Percentiles rank a stretch among this genome's conserved stretches.
phyloP scores from a whole-genome alignment of 176 grass and related monocot genomes.

The Ensete glaucum region DNA sequence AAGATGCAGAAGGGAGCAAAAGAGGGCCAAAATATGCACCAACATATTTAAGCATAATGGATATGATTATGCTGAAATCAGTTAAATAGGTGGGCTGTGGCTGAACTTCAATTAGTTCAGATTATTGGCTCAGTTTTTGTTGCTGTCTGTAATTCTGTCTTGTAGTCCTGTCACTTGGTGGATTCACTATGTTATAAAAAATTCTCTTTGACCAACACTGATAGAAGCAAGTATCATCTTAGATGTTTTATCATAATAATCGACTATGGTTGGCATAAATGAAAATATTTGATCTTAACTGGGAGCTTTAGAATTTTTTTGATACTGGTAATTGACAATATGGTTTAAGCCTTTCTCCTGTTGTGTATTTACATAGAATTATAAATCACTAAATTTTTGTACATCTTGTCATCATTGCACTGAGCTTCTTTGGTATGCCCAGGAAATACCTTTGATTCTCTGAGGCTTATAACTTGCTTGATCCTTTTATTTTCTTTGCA shows the following conservation, averaged over 20 bases:
- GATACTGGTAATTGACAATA: not conserved
- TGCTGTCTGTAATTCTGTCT: too few species aligned
- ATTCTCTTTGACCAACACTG: not conserved
- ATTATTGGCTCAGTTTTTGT: too few species aligned
- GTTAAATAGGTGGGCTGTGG: too few species aligned
- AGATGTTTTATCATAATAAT: not conserved
- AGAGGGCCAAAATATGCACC: too few species aligned
- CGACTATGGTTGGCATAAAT: too few species aligned
- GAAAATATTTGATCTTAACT: too few species aligned
- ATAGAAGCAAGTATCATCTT: not conserved
- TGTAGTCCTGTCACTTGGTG: not conserved
- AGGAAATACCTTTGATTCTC: too few species aligned
- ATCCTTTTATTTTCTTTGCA: constrained; percentile 29
- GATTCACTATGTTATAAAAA: not conserved
- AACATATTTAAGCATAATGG: too few species aligned
- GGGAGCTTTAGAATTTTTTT: not conserved
- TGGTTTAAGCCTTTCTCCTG: not conserved
- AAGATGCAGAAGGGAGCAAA: too few species aligned
- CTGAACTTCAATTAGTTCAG: too few species aligned
- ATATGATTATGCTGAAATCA: too few species aligned
- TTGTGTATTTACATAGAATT: not conserved
- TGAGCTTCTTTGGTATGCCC: too few species aligned
- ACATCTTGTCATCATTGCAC: not conserved
- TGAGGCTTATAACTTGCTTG: not conserved
- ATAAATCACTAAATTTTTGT: not conserved